Evolutionary conservation across 2,329 filamentous ascomycete species (phyloP).

Genomic region (Pezicula carpinea): DNA sequence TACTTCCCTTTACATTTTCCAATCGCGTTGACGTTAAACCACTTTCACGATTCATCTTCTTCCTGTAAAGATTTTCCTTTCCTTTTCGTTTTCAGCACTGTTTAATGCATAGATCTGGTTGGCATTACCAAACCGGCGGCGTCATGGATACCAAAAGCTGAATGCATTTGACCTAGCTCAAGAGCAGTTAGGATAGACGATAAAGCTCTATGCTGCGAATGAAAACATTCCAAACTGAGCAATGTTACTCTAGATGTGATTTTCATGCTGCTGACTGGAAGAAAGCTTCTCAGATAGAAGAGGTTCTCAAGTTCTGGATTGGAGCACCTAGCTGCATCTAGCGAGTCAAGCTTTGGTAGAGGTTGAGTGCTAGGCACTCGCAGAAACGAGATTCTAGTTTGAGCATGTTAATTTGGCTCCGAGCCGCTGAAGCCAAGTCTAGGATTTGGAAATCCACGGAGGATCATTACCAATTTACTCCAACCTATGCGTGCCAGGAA

Average conservation of each 20-base stretch:
- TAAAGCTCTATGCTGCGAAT: too few relatives aligned
- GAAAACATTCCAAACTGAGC: too few relatives aligned
- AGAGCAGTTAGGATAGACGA: neutral
- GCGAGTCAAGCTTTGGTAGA: too few relatives aligned
- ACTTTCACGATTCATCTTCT: neutral
- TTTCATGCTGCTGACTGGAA: too few relatives aligned
- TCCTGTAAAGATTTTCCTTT: neutral
- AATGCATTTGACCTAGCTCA: constrained; percentile 1
- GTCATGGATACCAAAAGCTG: constrained; percentile 21
- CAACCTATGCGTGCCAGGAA: constrained; percentile 60
- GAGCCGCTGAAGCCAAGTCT: neutral
- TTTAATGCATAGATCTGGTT: constrained; percentile 16
- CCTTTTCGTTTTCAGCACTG: neutral
- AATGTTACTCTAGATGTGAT: too few relatives aligned
- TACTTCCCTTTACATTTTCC: neutral
- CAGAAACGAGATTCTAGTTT: too few relatives aligned
- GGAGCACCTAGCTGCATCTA: too few relatives aligned
- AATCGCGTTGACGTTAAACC: neutral
- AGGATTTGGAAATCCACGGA: neutral
- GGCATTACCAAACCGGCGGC: constrained; percentile 12
- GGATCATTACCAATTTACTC: too few relatives aligned
- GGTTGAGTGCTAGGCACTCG: too few relatives aligned
- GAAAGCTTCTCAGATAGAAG: too few relatives aligned
- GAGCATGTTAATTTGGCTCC: neutral
- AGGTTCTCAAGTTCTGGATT: too few relatives aligned